phyloP scores from a whole-genome alignment of 78 protist genomes.

The Chrysochromulina parva region DNA sequence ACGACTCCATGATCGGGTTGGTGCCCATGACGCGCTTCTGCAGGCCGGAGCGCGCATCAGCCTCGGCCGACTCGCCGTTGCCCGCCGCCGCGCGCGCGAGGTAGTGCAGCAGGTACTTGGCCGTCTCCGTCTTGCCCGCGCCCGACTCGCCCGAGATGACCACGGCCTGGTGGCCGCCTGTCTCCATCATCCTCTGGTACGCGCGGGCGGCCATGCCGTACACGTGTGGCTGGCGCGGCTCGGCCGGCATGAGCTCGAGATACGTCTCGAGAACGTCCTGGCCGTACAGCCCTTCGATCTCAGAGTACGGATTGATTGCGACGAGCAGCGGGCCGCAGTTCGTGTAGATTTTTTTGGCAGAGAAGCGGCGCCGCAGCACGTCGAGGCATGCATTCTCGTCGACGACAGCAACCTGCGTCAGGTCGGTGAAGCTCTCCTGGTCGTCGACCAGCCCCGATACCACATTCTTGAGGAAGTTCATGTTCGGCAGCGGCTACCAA shows the following conservation, averaged over 20 bases:
- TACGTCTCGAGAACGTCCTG: neutral
- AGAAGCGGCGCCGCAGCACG: neutral
- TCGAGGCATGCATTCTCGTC: neutral
- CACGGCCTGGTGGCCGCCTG: conserved; percentile 29
- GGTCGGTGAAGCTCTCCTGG: conserved; percentile 1
- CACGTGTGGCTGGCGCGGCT: neutral
- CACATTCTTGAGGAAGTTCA: neutral
- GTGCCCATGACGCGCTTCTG: conserved; percentile 36
- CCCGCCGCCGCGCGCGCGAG: neutral
- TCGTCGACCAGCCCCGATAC: neutral
- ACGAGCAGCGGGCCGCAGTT: neutral
- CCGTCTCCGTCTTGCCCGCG: conserved; percentile 83
- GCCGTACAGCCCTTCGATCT: neutral
- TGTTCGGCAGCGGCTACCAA: no score
- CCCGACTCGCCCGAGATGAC: conserved; percentile 87
- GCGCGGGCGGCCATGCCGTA: neutral
- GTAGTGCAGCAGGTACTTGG: neutral
- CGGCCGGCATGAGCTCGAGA: neutral
- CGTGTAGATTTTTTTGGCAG: neutral
- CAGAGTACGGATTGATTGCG: neutral
- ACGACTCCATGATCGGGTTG: conserved; percentile 66
- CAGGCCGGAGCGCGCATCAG: neutral
- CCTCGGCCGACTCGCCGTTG: neutral
- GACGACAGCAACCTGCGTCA: neutral
- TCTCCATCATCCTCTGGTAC: neutral